Percentiles rank a stretch among this genome's conserved stretches.
These are phyloP conservation scores for Delitschia confertaspora DNA, from an alignment of 495 filamentous ascomycete species.

Conservation along the genomic window DNA sequence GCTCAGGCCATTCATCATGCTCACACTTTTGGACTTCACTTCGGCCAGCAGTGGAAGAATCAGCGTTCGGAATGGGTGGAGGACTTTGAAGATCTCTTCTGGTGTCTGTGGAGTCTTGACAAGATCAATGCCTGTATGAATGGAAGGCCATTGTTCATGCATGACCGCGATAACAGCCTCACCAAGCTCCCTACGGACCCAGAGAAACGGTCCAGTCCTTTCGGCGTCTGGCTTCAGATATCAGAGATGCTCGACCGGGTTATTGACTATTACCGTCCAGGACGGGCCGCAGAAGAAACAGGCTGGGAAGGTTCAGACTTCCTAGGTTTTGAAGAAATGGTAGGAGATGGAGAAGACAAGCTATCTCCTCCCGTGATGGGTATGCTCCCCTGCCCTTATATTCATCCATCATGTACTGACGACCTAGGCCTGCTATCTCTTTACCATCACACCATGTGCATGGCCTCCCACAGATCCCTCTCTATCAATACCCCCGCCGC, in stretches of 20 bases:
- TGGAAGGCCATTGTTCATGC: constrained; percentile 55
- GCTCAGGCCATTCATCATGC: constrained; percentile 46
- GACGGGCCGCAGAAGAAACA: constrained; percentile 35
- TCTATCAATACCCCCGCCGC: constrained; percentile 33
- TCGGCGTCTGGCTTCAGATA: constrained; percentile 46
- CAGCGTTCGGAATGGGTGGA: constrained; percentile 28
- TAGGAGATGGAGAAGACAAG: constrained; percentile 36
- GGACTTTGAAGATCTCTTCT: constrained; percentile 49
- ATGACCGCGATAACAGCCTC: constrained; percentile 54
- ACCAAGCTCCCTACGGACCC: constrained; percentile 21
- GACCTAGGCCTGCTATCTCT: constrained; percentile 52
- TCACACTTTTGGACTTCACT: constrained; percentile 58
- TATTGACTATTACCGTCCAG: constrained; percentile 59
- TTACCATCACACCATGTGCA: constrained; percentile 61
- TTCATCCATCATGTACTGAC: too few relatives aligned
- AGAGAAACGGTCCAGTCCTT: constrained; percentile 34
- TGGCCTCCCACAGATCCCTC: constrained; percentile 48
- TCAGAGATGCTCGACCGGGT: constrained; percentile 53
- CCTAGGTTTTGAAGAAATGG: constrained; percentile 59
- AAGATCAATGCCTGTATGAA: constrained; percentile 54
- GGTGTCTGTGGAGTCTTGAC: constrained; percentile 60
- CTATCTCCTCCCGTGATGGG: constrained; percentile 30
- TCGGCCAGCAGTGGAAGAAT: constrained; percentile 38
- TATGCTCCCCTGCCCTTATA: too few relatives aligned
- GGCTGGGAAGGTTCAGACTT: constrained; percentile 48